A percentile compares a stretch with the other conserved stretches of the same genome.
These are phyloP conservation scores for Aquanectria penicillioides DNA, from an alignment of 2,329 filamentous ascomycete species.

Conservation along the genomic window DNA sequence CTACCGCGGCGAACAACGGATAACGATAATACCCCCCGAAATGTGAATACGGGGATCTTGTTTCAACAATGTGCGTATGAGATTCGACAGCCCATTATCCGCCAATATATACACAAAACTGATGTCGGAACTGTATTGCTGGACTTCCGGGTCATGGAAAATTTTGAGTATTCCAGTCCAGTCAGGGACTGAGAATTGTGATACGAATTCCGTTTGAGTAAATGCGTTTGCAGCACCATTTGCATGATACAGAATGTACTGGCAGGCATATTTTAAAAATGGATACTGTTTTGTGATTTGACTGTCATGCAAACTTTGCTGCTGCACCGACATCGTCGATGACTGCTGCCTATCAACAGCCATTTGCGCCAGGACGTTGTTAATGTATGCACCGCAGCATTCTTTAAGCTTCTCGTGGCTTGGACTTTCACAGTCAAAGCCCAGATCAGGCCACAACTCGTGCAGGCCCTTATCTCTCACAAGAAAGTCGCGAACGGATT, in stretches of 20 bases:
- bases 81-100: conserved; percentile 33
- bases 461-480: conserved; percentile 47
- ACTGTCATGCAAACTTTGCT: no score
- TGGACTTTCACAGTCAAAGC: conserved; percentile 42
- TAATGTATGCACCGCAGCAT: conserved; percentile 55
- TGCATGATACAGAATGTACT: conserved; percentile 53
- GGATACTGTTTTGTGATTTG: conserved; percentile 43
- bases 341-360: not conserved
- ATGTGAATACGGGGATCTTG: conserved; percentile 23
- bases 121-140: conserved; percentile 37
- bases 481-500: conserved; percentile 59
- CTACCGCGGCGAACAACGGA: conserved; percentile 49
- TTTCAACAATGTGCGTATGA: conserved; percentile 42
- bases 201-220: conserved; percentile 45
- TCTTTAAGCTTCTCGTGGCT: conserved; percentile 56
- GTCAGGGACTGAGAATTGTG: conserved; percentile 33
- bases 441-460: conserved; percentile 46
- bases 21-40: conserved; percentile 42
- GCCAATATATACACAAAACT: conserved; percentile 50
- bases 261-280: conserved; percentile 58
- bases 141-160: conserved; percentile 39
- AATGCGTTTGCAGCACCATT: conserved; percentile 45
- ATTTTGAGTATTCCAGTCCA: conserved; percentile 47
- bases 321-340: not conserved
- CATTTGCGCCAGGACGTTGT: not conserved